These are phyloP conservation scores for Beauveria sp. DNA, from an alignment of 2,329 filamentous ascomycete genomes.

Conservation along the genomic window DNA sequence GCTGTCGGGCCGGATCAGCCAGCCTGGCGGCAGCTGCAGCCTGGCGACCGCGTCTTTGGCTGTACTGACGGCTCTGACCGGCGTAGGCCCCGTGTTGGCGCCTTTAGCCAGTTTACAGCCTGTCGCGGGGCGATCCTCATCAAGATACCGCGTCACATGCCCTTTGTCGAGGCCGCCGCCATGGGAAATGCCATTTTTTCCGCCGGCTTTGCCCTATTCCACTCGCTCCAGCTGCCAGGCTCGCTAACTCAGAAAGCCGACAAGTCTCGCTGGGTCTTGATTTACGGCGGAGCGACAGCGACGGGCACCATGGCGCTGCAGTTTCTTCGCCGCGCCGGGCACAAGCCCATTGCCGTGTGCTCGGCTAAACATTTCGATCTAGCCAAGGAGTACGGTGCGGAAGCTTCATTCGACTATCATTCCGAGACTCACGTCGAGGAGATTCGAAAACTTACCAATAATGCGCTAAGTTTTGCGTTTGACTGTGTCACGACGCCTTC, in stretches of 20 bases:
- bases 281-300: constrained; percentile 37
- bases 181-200: constrained; percentile 20
- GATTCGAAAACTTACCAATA: constrained; percentile 29
- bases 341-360: constrained; percentile 16
- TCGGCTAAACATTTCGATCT: constrained; percentile 25
- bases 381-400: constrained; percentile 30
- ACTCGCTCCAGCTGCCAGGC: constrained; percentile 20
- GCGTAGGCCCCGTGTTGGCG: constrained; percentile 16
- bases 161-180: constrained; percentile 18
- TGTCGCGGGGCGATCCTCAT: constrained; percentile 14
- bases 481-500: constrained; percentile 28
- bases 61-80: constrained; percentile 16
- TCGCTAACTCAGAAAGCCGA: constrained; percentile 13
- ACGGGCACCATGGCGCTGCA: constrained; percentile 37
- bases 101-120: constrained; percentile 23
- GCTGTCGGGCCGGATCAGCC: constrained; percentile 15
- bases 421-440: constrained; percentile 16
- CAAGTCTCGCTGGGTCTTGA: constrained; percentile 25
- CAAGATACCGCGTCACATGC: constrained; percentile 20
- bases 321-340: constrained; percentile 7
- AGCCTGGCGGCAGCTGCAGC: neutral
- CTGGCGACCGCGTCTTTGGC: constrained; percentile 22
- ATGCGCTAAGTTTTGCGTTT: constrained; percentile 27
- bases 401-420: constrained; percentile 30
- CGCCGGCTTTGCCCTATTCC: constrained; percentile 23